Base-by-base conservation (phyloP, 441 rosid species). In the Melastoma candidum region DNA sequence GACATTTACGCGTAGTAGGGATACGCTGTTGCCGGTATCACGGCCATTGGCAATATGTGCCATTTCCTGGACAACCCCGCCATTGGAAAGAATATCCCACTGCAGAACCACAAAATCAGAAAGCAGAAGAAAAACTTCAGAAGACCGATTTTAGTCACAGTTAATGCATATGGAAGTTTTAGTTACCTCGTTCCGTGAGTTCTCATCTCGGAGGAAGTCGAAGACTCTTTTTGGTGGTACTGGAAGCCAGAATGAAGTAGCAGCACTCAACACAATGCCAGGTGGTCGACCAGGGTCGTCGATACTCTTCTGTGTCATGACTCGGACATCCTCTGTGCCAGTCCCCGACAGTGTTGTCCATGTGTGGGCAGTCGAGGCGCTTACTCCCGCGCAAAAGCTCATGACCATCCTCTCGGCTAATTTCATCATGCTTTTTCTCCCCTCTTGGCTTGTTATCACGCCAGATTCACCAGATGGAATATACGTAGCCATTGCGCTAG, bases 181-280 rank as follows among this genome's bases (percentile, higher is more conserved):
- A 44, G 26, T 3, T 72, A 88, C 99, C 86, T 81, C 77, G 44
- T 13, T 63, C 57, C 96, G 79, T 4, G 81, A 72, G 36, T 74
- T 75, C 61, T 86, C 96, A 26, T 93, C 89, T 0, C 95, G 80
- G 26, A 93, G 90, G 68, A 78, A 93, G 65, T 89, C 87, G 32
- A 93, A 86, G 47, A 87, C 77, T 25, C 57, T 57, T 27, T 73
- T 72, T 0, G 85, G 96, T 0, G 90, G 57, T 53, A 73, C 89
- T 2, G 97, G 89, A 48, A 89, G 72, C 99, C 97, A 93, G 60
- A 89, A 84, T 9, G 99, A 89, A 74, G 97, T 80, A 9, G 95
- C 90, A 26, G 90, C 95, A 52, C 85, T 78, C 3, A 93, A 80
- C 46, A 87, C 85, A 68, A 81, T 70, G n/a, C 99, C 97, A 0